Evolutionary conservation across 2,329 filamentous ascomycete species (phyloP).

Genomic region (Onygena corvina): DNA sequence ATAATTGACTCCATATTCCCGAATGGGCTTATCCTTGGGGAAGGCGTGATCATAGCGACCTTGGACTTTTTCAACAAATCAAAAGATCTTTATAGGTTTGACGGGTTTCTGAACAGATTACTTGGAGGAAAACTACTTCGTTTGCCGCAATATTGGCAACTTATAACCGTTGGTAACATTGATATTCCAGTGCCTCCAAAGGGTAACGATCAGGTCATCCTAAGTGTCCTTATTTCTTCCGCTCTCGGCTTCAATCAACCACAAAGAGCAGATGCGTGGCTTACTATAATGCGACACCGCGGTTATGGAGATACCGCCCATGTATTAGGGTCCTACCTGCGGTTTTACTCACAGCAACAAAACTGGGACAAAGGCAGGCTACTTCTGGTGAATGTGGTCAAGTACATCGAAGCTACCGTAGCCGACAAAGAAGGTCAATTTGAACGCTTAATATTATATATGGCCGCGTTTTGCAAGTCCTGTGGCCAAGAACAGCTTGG

Average conservation of each 20-base stretch:
- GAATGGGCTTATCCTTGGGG: slow-evolving; percentile 27
- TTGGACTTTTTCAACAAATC: slow-evolving; percentile 30
- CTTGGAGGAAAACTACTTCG: slow-evolving; percentile 26
- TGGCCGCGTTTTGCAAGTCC: slow-evolving; percentile 30
- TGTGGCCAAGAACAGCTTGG: slow-evolving; percentile 24
- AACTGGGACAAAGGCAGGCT: slow-evolving; percentile 29
- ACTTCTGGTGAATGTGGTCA: slow-evolving; percentile 25
- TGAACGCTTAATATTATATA: slow-evolving; percentile 28
- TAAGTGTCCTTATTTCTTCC: slow-evolving; percentile 27
- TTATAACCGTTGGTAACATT: slow-evolving; percentile 24
- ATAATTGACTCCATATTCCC: slow-evolving; percentile 29
- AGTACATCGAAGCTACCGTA: slow-evolving; percentile 24
- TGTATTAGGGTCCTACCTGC: slow-evolving; percentile 29
- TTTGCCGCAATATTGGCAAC: slow-evolving; percentile 18
- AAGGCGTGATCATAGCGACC: slow-evolving; percentile 28
- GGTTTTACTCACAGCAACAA: slow-evolving; percentile 27
- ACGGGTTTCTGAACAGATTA: slow-evolving; percentile 29
- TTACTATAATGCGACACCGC: slow-evolving; percentile 25
- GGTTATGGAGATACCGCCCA: slow-evolving; percentile 30
- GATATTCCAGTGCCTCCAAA: slow-evolving; percentile 28
- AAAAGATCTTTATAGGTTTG: slow-evolving; percentile 32
- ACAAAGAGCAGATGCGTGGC: slow-evolving; percentile 31
- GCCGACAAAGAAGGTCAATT: slow-evolving; percentile 15
- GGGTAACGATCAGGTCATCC: slow-evolving; percentile 25
- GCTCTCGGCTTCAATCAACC: slow-evolving; percentile 32